Percentiles rank a stretch among this genome's conserved stretches.
Evolutionary conservation across 192 early-diverging fungal species (phyloP).

Genomic region (Kickxella alabastrina): DNA sequence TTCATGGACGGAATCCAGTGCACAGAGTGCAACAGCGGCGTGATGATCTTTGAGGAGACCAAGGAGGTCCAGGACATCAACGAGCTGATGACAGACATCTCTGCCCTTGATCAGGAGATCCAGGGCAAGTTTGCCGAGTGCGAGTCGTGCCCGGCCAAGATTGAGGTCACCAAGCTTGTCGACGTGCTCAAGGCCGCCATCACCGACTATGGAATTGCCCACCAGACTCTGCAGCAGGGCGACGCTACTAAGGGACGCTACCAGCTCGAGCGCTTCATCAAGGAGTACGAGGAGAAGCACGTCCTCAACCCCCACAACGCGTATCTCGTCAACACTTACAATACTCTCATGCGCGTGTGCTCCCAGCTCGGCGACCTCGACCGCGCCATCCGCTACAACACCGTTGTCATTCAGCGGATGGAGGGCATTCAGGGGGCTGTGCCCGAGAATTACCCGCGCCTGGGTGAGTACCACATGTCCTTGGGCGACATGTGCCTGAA

Average conservation of each 20-base stretch:
- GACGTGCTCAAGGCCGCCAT: conserved; percentile 55
- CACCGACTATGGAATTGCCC: conserved; percentile 43
- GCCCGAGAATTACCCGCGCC: conserved; percentile 55
- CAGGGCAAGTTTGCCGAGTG: conserved; percentile 56
- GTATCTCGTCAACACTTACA: conserved; percentile 48
- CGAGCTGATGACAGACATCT: conserved; percentile 53
- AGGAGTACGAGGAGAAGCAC: conserved; percentile 45
- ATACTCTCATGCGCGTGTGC: conserved; percentile 38
- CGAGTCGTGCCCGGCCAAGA: conserved; percentile 49
- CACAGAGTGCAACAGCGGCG: conserved; percentile 51
- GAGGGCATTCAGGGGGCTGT: conserved; percentile 40
- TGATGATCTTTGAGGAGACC: conserved; percentile 59
- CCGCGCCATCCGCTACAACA: conserved; percentile 47
- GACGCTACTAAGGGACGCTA: conserved; percentile 35
- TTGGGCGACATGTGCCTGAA: conserved; percentile 58
- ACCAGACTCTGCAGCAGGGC: conserved; percentile 43
- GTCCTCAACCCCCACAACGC: conserved; percentile 54
- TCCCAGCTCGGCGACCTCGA: conserved; percentile 34
- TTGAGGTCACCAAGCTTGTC: conserved; percentile 47
- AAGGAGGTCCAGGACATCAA: conserved; percentile 60
- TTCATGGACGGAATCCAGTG: conserved; percentile 68
- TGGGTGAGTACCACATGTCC: conserved; percentile 56
- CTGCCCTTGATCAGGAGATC: conserved; percentile 53
- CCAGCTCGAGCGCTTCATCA: conserved; percentile 50
- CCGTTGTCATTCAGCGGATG: conserved; percentile 48